Base-by-base conservation (phyloP, 1,284 basidiomycete genomes). In the Boletellus deceptivus region DNA sequence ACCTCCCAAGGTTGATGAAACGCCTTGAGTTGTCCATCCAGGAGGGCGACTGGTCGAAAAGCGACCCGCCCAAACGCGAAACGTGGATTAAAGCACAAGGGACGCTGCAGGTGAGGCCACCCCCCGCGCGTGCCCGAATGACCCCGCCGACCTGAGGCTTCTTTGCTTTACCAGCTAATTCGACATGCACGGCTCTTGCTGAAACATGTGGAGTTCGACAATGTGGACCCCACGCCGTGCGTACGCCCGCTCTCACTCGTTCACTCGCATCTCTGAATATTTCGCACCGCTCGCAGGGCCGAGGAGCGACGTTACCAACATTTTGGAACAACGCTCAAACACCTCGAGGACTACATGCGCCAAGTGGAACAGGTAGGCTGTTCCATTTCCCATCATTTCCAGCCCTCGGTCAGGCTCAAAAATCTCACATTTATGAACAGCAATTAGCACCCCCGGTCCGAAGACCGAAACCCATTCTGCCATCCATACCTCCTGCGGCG, bases 171-270 rank as follows among this genome's bases (percentile, higher is more conserved):
- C 48, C 55, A 90, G 87, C 83, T 79, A 71, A 70, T 88, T 9
- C 80, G 80, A 57, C 77, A 80, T 60, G 85, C 85, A 0, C 70
- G 76, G 45, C 74, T 75, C 55, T 66, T 89, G 35, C 59, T 89
- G 41, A 76, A 74, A 58, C 82, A 78, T 50, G 75, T 86, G 7
- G 78, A 83, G 58, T 56, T 74, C 18, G 71, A 78, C 52, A 75
- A 75, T 37, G 65, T 68, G 10, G 73, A 75, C 33, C 65, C 72
- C 27, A 65, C 72, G 16, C 70, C 74, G 81, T 83, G 50, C 59
- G 80, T 68, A 25, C 34, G 16, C 34, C 43, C 27, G 6, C 24
- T 13, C 38, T 18, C 17, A 6, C 18, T 6, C 10, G 14, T 7
- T 20, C 31, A 42, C 18, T 16, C n/a, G 10, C 31, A 16, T 34